Conservation (phyloP, 176 grass and related monocot species). For the Tillandsia fasciculata region DNA sequence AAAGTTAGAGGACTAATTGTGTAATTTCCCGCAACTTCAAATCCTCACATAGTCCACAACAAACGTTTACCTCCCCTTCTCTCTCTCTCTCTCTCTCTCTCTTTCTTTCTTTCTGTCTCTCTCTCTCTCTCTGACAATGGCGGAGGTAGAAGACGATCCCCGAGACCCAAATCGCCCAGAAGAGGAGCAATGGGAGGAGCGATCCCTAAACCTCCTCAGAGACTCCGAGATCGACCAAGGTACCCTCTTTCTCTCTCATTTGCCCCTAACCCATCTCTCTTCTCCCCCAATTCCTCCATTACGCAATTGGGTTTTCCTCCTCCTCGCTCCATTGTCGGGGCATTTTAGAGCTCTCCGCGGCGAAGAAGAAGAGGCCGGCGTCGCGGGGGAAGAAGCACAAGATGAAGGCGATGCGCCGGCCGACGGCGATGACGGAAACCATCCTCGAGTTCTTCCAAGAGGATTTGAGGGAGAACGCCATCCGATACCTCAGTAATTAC, state of each 20-base stretch:
- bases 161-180: neutral
- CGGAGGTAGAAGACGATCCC: neutral
- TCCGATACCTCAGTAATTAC: slow-evolving; percentile 21
- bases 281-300: neutral
- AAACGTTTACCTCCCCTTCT: neutral
- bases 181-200: slow-evolving; percentile 4
- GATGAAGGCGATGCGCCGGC: slow-evolving; percentile 11
- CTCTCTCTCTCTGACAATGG: slow-evolving; percentile 2
- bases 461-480: slow-evolving; percentile 13
- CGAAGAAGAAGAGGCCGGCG: neutral
- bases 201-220: neutral
- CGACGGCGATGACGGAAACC: slow-evolving; percentile 13
- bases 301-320: neutral
- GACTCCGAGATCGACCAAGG: slow-evolving; percentile 13
- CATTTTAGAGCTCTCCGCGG: neutral
- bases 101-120: neutral
- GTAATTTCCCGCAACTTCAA: no score
- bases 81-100: neutral
- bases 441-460: slow-evolving; percentile 16
- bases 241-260: neutral
- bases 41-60: no score
- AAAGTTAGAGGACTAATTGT: no score
- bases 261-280: neutral
- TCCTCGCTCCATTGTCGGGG: neutral
- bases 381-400: slow-evolving; percentile 1